Conservation (phyloP, 306 rosid species). For the Quercus gilva region DNA sequence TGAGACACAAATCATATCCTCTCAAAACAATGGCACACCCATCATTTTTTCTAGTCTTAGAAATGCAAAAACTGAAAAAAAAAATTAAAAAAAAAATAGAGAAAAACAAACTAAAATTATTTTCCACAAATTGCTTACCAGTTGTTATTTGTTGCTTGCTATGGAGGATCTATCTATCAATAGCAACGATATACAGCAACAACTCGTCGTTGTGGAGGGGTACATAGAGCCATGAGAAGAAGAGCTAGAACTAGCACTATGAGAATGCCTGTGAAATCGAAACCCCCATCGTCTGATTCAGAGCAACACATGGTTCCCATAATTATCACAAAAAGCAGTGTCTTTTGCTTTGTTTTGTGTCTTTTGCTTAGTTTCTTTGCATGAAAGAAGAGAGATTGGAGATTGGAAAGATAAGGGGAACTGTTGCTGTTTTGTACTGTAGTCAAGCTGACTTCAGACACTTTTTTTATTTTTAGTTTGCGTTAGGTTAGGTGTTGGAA, state of each 20-base stretch:
- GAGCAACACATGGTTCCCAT: conserved; percentile 23
- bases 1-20: background rate
- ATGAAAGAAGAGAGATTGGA: background rate
- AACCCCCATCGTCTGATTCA: conserved; percentile 8
- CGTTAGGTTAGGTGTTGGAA: background rate
- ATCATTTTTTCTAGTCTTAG: no score
- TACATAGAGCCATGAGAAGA: conserved; percentile 11
- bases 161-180: background rate
- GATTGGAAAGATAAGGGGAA: background rate
- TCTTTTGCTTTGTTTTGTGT: background rate
- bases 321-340: background rate
- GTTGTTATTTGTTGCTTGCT: background rate
- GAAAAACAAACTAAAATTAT: background rate
- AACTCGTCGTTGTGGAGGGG: conserved; percentile 6
- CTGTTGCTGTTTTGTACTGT: background rate
- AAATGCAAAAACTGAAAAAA: no score
- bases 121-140: background rate
- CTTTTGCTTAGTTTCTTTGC: background rate
- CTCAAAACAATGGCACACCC: background rate
- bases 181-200: conserved; percentile 8
- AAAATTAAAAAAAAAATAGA: no score
- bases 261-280: conserved; percentile 8
- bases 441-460: conserved; percentile 7
- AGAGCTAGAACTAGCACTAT: conserved; percentile 27
- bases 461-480: background rate